These are phyloP conservation scores for Mychonastes homosphaera DNA, from an alignment of 139 green algal genomes.

Conservation along the genomic window DNA sequence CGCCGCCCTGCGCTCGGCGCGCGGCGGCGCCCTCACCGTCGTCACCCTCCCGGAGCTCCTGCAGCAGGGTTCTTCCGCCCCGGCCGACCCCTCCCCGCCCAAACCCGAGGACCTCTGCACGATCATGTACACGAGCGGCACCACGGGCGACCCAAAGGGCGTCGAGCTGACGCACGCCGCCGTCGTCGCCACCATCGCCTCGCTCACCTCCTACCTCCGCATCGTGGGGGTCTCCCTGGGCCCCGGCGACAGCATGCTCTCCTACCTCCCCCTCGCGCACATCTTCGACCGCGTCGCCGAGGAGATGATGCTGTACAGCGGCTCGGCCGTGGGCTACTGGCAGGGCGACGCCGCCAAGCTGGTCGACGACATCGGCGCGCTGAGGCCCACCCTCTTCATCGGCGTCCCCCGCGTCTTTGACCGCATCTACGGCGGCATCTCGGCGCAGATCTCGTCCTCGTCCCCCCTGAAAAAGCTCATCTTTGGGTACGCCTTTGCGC, in stretches of 20 bases:
- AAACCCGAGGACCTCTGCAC: slow-evolving; percentile 66
- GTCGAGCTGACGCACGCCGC: slow-evolving; percentile 67
- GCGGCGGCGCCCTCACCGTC: slow-evolving; percentile 20
- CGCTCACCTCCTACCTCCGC: slow-evolving; percentile 37
- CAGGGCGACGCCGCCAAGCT: slow-evolving; percentile 22
- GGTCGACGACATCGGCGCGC: slow-evolving; percentile 59
- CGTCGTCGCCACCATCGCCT: slow-evolving; percentile 46
- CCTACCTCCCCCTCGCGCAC: slow-evolving; percentile 64
- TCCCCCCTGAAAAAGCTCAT: slow-evolving; percentile 20
- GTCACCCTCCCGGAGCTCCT: slow-evolving; percentile 39
- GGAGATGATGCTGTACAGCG: slow-evolving; percentile 49
- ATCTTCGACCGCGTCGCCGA: slow-evolving; percentile 64
- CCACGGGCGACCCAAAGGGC: slow-evolving; percentile 68
- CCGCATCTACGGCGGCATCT: slow-evolving; percentile 53
- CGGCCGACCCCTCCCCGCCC: slow-evolving; percentile 27
- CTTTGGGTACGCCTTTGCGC: slow-evolving; percentile 22
- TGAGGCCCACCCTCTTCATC: slow-evolving; percentile 61
- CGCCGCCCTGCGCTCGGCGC: slow-evolving; percentile 3
- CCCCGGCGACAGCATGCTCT: slow-evolving; percentile 45
- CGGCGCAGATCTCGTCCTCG: slow-evolving; percentile 20
- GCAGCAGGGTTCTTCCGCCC: too few species aligned
- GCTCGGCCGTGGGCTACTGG: slow-evolving; percentile 55
- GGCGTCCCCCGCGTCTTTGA: slow-evolving; percentile 80
- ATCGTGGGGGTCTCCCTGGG: slow-evolving; percentile 17
- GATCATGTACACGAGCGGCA: slow-evolving; percentile 90